phyloP scores from a whole-genome alignment of 163 green algal genomes.

The Prototheca stagnorum region DNA sequence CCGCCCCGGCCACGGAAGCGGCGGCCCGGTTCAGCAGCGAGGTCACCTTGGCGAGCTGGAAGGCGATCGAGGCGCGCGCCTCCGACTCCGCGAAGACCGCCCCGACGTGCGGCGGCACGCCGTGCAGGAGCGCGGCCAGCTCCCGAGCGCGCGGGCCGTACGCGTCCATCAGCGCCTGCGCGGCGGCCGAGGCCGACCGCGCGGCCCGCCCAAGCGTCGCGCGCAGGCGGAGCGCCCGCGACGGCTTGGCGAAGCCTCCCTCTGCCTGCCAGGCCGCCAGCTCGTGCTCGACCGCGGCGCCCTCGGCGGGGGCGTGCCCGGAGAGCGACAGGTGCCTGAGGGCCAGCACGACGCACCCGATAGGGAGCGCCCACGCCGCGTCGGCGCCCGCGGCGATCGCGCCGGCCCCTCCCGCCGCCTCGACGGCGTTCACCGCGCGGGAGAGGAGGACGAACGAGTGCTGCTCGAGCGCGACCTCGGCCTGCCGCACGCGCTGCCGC shows the following conservation, averaged over 20 bases:
- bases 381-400: conserved; percentile 33
- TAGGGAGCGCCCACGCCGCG: conserved; percentile 43
- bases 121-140: conserved; percentile 25
- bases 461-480: conserved; percentile 78
- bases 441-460: conserved; percentile 83
- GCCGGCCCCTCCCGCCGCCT: conserved; percentile 33
- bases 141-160: conserved; percentile 24
- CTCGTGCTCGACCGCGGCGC: conserved; percentile 72
- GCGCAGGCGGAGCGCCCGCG: conserved; percentile 51
- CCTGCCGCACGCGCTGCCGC: conserved; percentile 68
- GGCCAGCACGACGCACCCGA: conserved; percentile 55
- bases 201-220: conserved; percentile 64
- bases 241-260: conserved; percentile 20
- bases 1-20: background rate
- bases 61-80: conserved; percentile 73
- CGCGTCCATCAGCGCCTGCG: conserved; percentile 47
- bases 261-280: conserved; percentile 45
- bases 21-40: conserved; percentile 28
- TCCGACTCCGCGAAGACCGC: conserved; percentile 69
- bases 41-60: conserved; percentile 73
- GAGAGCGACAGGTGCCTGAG: conserved; percentile 72
- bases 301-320: conserved; percentile 38
- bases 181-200: conserved; percentile 59
- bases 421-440: conserved; percentile 47
- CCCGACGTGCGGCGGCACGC: background rate